A percentile compares a stretch with the other conserved stretches of the same genome.
These are phyloP conservation scores for Pleurotus tuber-regium DNA, from an alignment of 768 basidiomycete genomes.

Conservation along the genomic window DNA sequence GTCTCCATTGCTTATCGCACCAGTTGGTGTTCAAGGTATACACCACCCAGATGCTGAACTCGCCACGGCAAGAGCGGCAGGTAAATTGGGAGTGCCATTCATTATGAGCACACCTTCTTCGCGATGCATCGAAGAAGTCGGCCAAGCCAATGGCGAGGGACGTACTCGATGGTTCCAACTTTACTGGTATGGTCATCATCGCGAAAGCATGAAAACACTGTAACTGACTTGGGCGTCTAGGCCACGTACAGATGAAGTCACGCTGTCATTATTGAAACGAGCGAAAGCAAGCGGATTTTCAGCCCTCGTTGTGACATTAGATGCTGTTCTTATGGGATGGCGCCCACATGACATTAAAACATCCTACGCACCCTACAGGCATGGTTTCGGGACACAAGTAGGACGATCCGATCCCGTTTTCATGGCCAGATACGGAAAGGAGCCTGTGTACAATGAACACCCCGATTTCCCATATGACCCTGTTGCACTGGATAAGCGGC, in stretches of 20 bases:
- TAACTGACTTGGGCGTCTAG: constrained; percentile 27
- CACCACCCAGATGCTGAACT: constrained; percentile 70
- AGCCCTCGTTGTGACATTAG: constrained; percentile 76
- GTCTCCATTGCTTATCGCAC: constrained; percentile 62
- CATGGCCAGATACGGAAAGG: constrained; percentile 53
- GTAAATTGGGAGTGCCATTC: constrained; percentile 58
- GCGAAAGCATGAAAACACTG: neutral
- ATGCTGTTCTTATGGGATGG: constrained; percentile 72
- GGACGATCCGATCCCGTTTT: constrained; percentile 75
- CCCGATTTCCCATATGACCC: constrained; percentile 60
- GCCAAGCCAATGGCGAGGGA: constrained; percentile 61
- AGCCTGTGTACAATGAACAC: constrained; percentile 38
- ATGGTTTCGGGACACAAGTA: constrained; percentile 63
- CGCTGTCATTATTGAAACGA: constrained; percentile 60
- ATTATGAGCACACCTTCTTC: constrained; percentile 74
- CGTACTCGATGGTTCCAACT: constrained; percentile 73
- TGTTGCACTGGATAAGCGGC: constrained; percentile 37
- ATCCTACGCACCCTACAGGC: constrained; percentile 55
- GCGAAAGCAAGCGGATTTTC: constrained; percentile 64
- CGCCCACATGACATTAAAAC: constrained; percentile 67
- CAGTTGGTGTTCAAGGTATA: constrained; percentile 77
- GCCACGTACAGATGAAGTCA: constrained; percentile 59
- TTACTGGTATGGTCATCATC: constrained; percentile 75
- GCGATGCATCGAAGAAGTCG: constrained; percentile 74
- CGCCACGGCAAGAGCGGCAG: constrained; percentile 63